Percentiles rank a stretch among this genome's conserved stretches.
Conservation (phyloP, 75 land plant genomes). For the Larix kaempferi region DNA sequence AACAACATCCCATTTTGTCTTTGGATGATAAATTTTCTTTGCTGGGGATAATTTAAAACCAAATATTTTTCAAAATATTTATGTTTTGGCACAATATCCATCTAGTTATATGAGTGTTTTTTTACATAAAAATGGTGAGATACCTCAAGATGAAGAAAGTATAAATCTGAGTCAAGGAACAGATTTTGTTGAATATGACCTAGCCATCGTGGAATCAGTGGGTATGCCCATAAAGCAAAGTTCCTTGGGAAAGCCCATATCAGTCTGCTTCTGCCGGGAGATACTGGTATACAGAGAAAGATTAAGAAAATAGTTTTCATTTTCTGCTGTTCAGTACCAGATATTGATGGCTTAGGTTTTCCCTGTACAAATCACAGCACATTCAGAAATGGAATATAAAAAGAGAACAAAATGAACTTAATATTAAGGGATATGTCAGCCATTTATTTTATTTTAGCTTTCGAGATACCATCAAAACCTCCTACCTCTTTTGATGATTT, state of each 20-base stretch:
- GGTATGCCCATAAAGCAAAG: conserved; percentile 42
- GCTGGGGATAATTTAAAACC: not conserved
- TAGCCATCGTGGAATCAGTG: conserved; percentile 68
- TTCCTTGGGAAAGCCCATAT: conserved; percentile 45
- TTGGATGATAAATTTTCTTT: not conserved
- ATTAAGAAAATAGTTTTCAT: too few species aligned
- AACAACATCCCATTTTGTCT: not conserved
- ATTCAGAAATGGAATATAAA: not conserved
- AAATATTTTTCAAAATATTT: not conserved
- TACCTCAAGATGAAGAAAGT: conserved; percentile 81
- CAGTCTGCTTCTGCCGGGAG: too few species aligned
- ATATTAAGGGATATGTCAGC: not conserved
- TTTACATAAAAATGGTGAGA: not conserved
- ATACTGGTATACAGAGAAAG: too few species aligned
- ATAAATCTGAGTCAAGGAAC: conserved; percentile 79
- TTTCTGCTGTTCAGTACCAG: too few species aligned
- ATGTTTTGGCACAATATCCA: not conserved
- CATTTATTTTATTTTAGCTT: not conserved
- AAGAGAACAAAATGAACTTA: not conserved
- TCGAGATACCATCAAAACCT: not conserved
- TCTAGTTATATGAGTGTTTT: not conserved
- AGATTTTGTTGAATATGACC: conserved; percentile 70
- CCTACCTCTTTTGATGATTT: not conserved
- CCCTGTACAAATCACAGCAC: not conserved
- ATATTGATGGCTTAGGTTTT: too few species aligned